phyloP scores from a whole-genome alignment of 2,329 filamentous ascomycete species.

The Colletotrichum higginsianum region DNA sequence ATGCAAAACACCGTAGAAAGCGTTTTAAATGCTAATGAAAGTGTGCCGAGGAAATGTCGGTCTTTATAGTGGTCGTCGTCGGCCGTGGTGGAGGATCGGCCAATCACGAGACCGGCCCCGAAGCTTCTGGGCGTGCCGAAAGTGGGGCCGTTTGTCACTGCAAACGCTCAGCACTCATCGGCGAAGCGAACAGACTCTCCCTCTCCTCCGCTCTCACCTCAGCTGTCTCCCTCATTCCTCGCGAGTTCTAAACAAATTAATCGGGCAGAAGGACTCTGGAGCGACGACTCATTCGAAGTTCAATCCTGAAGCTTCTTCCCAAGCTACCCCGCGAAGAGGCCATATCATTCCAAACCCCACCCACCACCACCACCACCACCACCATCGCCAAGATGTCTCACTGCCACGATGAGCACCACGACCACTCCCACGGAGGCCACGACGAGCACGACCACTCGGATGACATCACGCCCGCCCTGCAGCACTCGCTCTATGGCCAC shows the following conservation, averaged over 20 bases:
- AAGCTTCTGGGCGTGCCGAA: conserved; percentile 15
- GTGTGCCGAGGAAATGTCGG: not conserved
- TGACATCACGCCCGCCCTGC: conserved; percentile 91
- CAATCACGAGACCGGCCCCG: conserved; percentile 22
- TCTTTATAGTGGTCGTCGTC: not conserved
- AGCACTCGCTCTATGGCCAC: conserved; percentile 91
- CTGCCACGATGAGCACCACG: conserved; percentile 66
- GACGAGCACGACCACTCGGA: conserved; percentile 88
- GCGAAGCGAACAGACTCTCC: not conserved
- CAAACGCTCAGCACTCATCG: not conserved
- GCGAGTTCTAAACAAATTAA: not conserved
- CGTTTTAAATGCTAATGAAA: not conserved
- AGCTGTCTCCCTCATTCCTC: not conserved
- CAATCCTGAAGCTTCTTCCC: not conserved
- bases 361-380: not conserved
- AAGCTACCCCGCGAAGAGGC: not conserved
- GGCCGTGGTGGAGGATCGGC: not conserved
- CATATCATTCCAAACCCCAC: not conserved
- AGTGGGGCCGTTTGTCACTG: conserved; percentile 16
- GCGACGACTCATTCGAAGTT: too few relatives aligned
- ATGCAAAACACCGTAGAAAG: not conserved
- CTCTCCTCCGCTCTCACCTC: not conserved
- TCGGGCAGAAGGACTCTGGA: too few relatives aligned
- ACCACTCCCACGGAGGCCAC: conserved; percentile 66
- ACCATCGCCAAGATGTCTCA: conserved; percentile 55